These are phyloP conservation scores for Penicillium canariense DNA, from an alignment of 495 filamentous ascomycete genomes.

Conservation along the genomic window DNA sequence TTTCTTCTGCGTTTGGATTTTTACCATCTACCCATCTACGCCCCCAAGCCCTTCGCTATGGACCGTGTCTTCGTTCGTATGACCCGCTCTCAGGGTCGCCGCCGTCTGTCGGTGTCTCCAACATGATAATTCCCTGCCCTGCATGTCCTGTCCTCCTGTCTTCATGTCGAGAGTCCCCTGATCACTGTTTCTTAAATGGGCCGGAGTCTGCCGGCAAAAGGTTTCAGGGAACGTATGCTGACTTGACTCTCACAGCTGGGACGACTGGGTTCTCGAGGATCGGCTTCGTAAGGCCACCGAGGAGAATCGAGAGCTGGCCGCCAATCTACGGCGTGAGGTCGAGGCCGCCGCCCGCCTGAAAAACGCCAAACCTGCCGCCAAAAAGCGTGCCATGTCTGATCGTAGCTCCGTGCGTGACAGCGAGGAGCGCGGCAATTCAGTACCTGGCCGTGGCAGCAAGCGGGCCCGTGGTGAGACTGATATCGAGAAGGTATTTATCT, in stretches of 20 bases:
- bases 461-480: conserved; percentile 71
- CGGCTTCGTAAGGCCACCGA: conserved; percentile 91
- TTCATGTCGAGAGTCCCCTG: neutral
- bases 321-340: conserved; percentile 43
- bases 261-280: conserved; percentile 96
- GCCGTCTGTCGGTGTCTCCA: neutral
- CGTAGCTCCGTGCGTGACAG: conserved; percentile 78
- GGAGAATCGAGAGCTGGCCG: conserved; percentile 84
- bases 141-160: neutral
- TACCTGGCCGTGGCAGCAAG: conserved; percentile 65
- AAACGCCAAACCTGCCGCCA: conserved; percentile 46
- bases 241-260: conserved; percentile 62
- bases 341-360: conserved; percentile 40
- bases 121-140: neutral
- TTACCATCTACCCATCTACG: neutral
- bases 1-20: conserved; percentile 3
- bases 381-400: conserved; percentile 68
- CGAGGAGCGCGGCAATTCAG: conserved; percentile 75
- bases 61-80: neutral
- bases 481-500: conserved; percentile 72
- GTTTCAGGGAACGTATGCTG: conserved; percentile 4
- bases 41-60: neutral
- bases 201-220: neutral
- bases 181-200: neutral
- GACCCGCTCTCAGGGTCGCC: neutral